Conservation (phyloP, 2,329 filamentous ascomycete genomes). For the Fusarium incarnatum region DNA sequence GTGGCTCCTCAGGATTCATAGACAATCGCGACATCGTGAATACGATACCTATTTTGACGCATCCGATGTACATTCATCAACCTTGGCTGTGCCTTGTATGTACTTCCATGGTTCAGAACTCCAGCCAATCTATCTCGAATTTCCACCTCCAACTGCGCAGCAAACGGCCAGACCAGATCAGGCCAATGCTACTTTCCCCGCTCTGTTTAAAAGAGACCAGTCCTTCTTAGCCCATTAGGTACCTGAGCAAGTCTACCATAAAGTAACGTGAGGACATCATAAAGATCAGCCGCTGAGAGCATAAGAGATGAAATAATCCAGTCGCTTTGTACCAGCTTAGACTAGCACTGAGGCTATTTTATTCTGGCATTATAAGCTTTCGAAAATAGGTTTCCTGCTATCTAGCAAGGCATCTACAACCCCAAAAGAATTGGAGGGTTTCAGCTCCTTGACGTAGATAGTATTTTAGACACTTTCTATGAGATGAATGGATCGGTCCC, state of each 20-base stretch:
- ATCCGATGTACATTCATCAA: background rate
- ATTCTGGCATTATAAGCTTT: background rate
- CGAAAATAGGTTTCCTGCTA: background rate
- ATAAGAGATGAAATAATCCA: background rate
- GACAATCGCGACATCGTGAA: background rate
- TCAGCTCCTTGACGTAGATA: background rate
- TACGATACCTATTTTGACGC: background rate
- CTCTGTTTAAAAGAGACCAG: slow-evolving; percentile 19
- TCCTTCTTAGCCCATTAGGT: background rate
- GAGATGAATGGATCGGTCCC: background rate
- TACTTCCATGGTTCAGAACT: background rate
- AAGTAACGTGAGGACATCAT: background rate
- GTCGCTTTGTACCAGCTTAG: background rate
- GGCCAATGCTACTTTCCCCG: slow-evolving; percentile 42
- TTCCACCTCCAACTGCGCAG: slow-evolving; percentile 19
- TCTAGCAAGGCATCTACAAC: background rate
- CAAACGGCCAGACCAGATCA: slow-evolving; percentile 9
- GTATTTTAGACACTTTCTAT: background rate
- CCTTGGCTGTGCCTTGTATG: background rate
- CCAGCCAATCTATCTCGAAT: slow-evolving; percentile 16
- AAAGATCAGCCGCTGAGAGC: background rate
- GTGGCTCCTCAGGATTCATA: background rate
- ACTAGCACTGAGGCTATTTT: background rate
- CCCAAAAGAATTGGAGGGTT: background rate
- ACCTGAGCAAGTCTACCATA: background rate